Percentiles rank a stretch among this genome's conserved stretches.
Evolutionary conservation across 2,329 filamentous ascomycete genomes (phyloP).

Genomic region (Lachnellula subtilissima): DNA sequence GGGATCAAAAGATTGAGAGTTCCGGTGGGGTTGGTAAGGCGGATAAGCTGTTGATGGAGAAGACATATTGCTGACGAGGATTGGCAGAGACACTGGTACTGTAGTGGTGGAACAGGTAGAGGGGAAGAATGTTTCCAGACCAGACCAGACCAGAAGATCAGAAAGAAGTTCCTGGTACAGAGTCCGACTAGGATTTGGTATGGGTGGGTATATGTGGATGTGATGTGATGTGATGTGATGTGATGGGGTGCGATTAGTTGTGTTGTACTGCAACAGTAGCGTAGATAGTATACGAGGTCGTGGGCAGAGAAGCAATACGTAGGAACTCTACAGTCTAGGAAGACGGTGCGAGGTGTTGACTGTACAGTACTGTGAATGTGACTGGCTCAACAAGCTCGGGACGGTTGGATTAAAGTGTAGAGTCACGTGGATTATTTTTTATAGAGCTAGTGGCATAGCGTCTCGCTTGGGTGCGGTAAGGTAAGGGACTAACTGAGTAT

Average conservation of each 20-base stretch:
- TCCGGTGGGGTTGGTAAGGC: slow-evolving; percentile 24
- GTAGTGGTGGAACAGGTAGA: neutral
- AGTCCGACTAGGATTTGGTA: no score
- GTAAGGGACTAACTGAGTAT: no score
- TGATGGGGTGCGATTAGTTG: neutral
- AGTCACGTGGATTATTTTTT: no score
- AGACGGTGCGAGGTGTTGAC: no score
- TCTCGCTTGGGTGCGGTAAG: no score
- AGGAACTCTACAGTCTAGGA: no score
- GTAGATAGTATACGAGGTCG: neutral
- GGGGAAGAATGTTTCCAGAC: neutral
- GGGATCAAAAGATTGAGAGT: slow-evolving; percentile 38
- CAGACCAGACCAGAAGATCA: neutral
- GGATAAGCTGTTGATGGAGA: slow-evolving; percentile 23
- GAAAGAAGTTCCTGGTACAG: neutral
- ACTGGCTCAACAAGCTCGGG: no score
- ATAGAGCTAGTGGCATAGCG: no score
- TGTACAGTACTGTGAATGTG: no score
- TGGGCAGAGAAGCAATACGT: no score
- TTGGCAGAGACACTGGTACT: neutral
- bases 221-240: neutral
- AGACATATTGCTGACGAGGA: slow-evolving; percentile 12
- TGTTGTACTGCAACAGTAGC: neutral
- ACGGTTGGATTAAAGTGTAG: no score
- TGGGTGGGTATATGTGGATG: neutral